Conservation (phyloP, 176 grass and related monocot species). For the Hsuehochloa calcarea region DNA sequence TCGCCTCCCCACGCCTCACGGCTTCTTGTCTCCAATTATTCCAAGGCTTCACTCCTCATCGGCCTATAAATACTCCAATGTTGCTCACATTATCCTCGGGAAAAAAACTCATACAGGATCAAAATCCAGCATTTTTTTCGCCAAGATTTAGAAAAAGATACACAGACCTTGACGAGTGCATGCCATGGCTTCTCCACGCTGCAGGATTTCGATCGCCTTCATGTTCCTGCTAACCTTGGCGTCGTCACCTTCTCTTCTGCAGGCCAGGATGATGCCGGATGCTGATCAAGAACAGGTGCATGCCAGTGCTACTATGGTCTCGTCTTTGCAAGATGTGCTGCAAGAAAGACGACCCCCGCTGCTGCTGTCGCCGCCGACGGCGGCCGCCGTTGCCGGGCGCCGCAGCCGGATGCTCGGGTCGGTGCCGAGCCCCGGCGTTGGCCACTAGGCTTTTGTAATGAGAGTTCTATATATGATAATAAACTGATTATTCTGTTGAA, state of each 20-base stretch:
- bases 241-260: background rate
- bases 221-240: background rate
- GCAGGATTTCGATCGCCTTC: background rate
- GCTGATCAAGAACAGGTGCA: background rate
- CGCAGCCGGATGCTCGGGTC: slow-evolving; percentile 47
- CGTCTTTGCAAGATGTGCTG: background rate
- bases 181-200: background rate
- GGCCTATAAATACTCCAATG: slow-evolving; percentile 27
- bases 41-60: background rate
- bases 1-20: background rate
- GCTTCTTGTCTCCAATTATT: background rate
- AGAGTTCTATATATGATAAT: background rate
- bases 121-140: background rate
- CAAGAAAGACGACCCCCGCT: background rate
- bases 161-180: background rate
- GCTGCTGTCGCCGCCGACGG: background rate
- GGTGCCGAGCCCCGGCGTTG: slow-evolving; percentile 62
- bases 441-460: slow-evolving; percentile 40
- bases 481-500: background rate
- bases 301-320: background rate
- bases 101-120: background rate
- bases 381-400: background rate
- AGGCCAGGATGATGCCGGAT: slow-evolving; percentile 9
- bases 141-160: background rate
- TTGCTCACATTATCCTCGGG: background rate